Evolutionary conservation across 2,329 filamentous ascomycete species (phyloP).

Genomic region (Botrytis tulipae): DNA sequence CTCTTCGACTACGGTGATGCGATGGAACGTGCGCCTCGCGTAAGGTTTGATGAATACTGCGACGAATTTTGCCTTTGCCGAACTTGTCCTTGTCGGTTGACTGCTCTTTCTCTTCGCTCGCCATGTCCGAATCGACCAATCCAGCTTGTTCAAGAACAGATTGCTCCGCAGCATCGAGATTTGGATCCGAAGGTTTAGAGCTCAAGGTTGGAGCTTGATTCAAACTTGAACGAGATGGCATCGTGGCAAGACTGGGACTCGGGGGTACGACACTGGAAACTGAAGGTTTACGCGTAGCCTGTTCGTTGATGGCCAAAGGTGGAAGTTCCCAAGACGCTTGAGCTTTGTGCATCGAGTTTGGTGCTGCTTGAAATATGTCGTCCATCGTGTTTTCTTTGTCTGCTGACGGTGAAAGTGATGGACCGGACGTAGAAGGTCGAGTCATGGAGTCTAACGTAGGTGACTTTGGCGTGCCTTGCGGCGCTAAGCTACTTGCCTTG

Average conservation of each 20-base stretch:
- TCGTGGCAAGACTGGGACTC: slow-evolving; percentile 31
- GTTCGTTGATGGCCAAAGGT: slow-evolving; percentile 41
- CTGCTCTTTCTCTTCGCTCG: slow-evolving; percentile 39
- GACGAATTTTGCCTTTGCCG: slow-evolving; percentile 58
- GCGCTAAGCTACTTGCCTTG: slow-evolving; percentile 40
- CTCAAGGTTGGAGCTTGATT: slow-evolving; percentile 39
- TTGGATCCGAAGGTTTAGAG: slow-evolving; percentile 22
- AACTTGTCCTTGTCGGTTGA: slow-evolving; percentile 37
- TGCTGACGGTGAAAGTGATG: slow-evolving; percentile 31
- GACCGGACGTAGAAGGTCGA: slow-evolving; percentile 38
- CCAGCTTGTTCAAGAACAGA: slow-evolving; percentile 67
- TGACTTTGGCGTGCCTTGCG: slow-evolving; percentile 43
- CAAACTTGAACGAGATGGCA: slow-evolving; percentile 40
- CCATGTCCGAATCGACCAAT: slow-evolving; percentile 51
- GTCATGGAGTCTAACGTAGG: slow-evolving; percentile 38
- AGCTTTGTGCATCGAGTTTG: slow-evolving; percentile 44
- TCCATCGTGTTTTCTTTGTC: slow-evolving; percentile 43
- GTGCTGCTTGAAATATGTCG: slow-evolving; percentile 51
- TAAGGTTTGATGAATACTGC: slow-evolving; percentile 85
- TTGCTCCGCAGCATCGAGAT: slow-evolving; percentile 62
- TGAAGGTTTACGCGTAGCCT: slow-evolving; percentile 43
- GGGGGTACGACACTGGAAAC: slow-evolving; percentile 44
- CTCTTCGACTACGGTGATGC: slow-evolving; percentile 71
- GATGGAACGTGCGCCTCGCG: slow-evolving; percentile 70
- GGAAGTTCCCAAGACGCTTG: slow-evolving; percentile 48